These are phyloP conservation scores for Mimosa bimucronata DNA, from an alignment of 306 rosid species.

Conservation along the genomic window DNA sequence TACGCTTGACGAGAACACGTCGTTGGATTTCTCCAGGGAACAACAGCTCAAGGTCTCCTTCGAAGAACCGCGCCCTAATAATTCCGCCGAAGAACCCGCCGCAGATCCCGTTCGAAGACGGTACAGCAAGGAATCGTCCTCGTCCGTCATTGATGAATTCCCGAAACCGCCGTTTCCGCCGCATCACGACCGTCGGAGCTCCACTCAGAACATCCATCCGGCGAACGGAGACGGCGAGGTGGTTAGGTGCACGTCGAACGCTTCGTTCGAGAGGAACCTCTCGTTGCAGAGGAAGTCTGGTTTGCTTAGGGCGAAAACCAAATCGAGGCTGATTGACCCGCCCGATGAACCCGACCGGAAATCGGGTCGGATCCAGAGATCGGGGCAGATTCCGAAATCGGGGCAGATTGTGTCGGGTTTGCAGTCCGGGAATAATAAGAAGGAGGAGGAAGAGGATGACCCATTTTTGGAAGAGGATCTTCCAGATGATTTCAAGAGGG, in stretches of 20 bases:
- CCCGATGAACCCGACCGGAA: constrained; percentile 56
- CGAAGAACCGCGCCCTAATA: constrained; percentile 45
- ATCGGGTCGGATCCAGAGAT: constrained; percentile 46
- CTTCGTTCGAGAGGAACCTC: constrained; percentile 56
- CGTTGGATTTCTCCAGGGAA: constrained; percentile 48
- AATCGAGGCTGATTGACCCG: constrained; percentile 83
- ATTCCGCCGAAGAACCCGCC: neutral
- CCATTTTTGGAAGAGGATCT: constrained; percentile 69
- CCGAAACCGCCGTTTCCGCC: constrained; percentile 44
- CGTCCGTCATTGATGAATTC: constrained; percentile 30
- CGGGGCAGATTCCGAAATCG: constrained; percentile 63
- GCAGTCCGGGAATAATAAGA: constrained; percentile 34
- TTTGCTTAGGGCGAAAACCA: constrained; percentile 58
- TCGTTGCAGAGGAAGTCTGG: constrained; percentile 61
- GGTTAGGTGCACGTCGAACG: constrained; percentile 71
- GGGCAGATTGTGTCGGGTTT: constrained; percentile 66
- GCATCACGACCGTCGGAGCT: constrained; percentile 28
- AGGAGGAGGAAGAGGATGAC: constrained; percentile 71
- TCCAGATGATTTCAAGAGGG: constrained; percentile 49
- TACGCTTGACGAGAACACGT: constrained; percentile 64
- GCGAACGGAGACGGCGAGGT: constrained; percentile 51
- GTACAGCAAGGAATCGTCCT: constrained; percentile 44
- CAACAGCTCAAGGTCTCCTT: constrained; percentile 62
- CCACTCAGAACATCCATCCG: neutral
- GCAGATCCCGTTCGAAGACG: constrained; percentile 58